A percentile compares a stretch with the other conserved stretches of the same genome.
phyloP scores from a whole-genome alignment of 2,329 filamentous ascomycete species.

The Anthostomella pinea region DNA sequence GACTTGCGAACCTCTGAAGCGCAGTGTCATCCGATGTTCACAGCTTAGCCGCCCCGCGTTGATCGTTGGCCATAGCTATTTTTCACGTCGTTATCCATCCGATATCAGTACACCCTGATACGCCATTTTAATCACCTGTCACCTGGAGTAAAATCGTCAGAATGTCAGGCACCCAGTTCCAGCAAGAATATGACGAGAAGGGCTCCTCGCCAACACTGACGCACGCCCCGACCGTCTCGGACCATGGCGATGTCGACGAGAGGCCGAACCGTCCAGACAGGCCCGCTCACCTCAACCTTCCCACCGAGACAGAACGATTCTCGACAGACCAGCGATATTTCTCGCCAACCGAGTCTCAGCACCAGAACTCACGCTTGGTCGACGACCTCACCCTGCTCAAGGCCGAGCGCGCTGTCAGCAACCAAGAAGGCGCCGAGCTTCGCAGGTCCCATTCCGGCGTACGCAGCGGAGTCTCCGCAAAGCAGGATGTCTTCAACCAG shows the following conservation, averaged over 20 bases:
- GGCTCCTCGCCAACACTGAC: slow-evolving; percentile 22
- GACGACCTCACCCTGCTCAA: slow-evolving; percentile 32
- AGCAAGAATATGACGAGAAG: slow-evolving; percentile 21
- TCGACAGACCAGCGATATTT: slow-evolving; percentile 15
- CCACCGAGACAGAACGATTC: slow-evolving; percentile 13
- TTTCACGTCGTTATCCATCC: too few species aligned
- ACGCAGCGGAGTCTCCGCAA: slow-evolving; percentile 18
- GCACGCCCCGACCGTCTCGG: slow-evolving; percentile 21
- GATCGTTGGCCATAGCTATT: too few species aligned
- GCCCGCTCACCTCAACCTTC: slow-evolving; percentile 21
- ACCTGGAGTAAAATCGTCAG: too few species aligned
- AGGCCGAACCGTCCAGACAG: slow-evolving; percentile 13
- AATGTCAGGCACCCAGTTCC: too few species aligned
- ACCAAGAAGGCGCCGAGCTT: slow-evolving; percentile 21
- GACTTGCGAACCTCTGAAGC: too few species aligned
- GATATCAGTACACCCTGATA: too few species aligned
- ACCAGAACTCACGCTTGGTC: slow-evolving; percentile 27
- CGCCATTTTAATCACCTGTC: too few species aligned
- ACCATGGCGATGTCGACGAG: slow-evolving; percentile 12
- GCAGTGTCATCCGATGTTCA: too few species aligned
- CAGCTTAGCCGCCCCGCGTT: too few species aligned
- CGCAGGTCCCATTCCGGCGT: slow-evolving; percentile 21
- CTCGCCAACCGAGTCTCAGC: slow-evolving; percentile 23
- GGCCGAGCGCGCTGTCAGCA: slow-evolving; percentile 29
- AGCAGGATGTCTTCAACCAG: slow-evolving; percentile 33